Evolutionary conservation across 257 asterid species (phyloP).

Genomic region (Cruciata laevipes): DNA sequence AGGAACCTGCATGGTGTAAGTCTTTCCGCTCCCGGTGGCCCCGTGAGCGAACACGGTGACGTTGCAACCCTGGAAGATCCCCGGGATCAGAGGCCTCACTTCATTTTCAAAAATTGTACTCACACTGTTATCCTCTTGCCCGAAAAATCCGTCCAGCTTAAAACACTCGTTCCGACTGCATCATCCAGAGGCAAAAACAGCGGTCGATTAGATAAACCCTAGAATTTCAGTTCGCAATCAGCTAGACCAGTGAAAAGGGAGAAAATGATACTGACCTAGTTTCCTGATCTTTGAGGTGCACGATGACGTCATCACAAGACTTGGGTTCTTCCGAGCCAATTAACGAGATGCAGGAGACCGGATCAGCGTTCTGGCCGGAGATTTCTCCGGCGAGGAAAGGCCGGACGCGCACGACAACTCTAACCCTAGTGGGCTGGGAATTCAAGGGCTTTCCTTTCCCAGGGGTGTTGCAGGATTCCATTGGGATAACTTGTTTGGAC

Average conservation of each 20-base stretch:
- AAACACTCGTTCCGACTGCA: conserved; percentile 76
- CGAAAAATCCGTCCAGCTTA: conserved; percentile 67
- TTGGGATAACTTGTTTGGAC: not conserved
- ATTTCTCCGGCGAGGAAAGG: conserved; percentile 71
- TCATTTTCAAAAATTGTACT: conserved; percentile 56
- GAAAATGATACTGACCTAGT: conserved; percentile 41
- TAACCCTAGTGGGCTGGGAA: conserved; percentile 34
- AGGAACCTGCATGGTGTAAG: conserved; percentile 86
- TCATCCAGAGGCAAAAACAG: not conserved
- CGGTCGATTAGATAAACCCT: not conserved
- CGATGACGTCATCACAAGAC: conserved; percentile 45
- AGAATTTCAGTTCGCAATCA: not conserved
- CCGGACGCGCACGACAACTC: conserved; percentile 65
- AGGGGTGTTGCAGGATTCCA: conserved; percentile 20
- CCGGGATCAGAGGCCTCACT: conserved; percentile 72
- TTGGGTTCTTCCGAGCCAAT: conserved; percentile 29
- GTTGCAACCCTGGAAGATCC: conserved; percentile 59
- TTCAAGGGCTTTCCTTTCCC: conserved; percentile 5
- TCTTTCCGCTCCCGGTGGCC: conserved; percentile 97
- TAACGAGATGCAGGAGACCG: conserved; percentile 47
- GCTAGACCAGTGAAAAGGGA: not conserved
- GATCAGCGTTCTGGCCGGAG: conserved; percentile 28
- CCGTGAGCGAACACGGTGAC: conserved; percentile 91
- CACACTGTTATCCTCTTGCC: conserved; percentile 55
- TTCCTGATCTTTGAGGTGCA: conserved; percentile 60